Evolutionary conservation across 768 basidiomycete genomes (phyloP), one percentile per base, ranked within the genome.

Genomic region (Psilocybe cyanescens): DNA sequence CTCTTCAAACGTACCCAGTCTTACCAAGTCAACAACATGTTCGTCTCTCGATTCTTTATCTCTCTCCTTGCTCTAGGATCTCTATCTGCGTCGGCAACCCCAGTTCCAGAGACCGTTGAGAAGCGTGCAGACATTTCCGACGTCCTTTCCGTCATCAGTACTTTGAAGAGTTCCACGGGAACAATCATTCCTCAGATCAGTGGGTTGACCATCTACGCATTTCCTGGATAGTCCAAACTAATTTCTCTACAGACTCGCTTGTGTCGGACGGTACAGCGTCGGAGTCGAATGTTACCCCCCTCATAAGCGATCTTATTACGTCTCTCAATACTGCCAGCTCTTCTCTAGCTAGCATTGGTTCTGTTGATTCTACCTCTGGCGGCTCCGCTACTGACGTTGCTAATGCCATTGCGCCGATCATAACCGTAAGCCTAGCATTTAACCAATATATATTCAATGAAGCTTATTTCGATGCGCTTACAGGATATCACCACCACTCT

Each of bases 301-400:
- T 59, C 5, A 53, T 59, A 12, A 33, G 39, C 12, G 30, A 59
- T 3, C 58, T 59, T 41, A 37, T 59, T 9, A 33, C 51, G 3
- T 49, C 58, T 4, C 51, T 59, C 41, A 54, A 59, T 14, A 59
- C 58, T 12, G 58, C 58, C 4, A 53, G 41, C 14, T 30, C 51
- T 30, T 59, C 58, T 19, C 41, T 59, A 16, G 41, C 50, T 9
- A 19, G 24, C 14, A 39, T 59, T 44, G 51, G 41, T 11, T 44
- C 51, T 9, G 51, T 59, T 17, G 51, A 59, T 19, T 39, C 58
- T n/a, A 45, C 58, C 1, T 44, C 50, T 24, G 51, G 58, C 19
- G 58, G 58, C n/a, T 52, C 58, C 16, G 39, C 51, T n/a, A 11
- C 28, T 3, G 58, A 59, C n/a, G 58, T 59, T 1, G 58, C 58